phyloP scores from a whole-genome alignment of 495 filamentous ascomycete genomes.

The Podospora fimiseda region DNA sequence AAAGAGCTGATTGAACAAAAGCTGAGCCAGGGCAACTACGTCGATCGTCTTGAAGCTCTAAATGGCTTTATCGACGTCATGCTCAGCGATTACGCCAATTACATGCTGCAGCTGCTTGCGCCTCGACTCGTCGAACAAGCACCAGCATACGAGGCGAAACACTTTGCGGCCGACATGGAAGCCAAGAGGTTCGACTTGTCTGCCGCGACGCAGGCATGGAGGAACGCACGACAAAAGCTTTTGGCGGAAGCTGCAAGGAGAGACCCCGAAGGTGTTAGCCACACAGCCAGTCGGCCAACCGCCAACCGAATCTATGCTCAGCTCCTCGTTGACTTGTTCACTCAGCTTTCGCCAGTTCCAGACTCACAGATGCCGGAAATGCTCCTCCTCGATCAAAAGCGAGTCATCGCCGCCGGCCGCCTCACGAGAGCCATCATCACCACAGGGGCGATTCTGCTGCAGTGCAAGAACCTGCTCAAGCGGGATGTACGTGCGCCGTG shows the following conservation, averaged over 20 bases:
- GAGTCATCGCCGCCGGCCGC: slow-evolving; percentile 59
- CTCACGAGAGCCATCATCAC: slow-evolving; percentile 70
- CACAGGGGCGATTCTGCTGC: slow-evolving; percentile 73
- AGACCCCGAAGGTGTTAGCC: slow-evolving; percentile 61
- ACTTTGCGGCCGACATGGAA: slow-evolving; percentile 65
- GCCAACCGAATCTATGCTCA: slow-evolving; percentile 75
- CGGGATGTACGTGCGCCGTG: slow-evolving; percentile 85
- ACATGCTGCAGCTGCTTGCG: slow-evolving; percentile 73
- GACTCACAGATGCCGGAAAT: slow-evolving; percentile 72
- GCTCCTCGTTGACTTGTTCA: slow-evolving; percentile 55
- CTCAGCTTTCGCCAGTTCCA: slow-evolving; percentile 44
- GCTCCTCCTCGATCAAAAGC: slow-evolving; percentile 68
- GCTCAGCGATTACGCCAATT: slow-evolving; percentile 94
- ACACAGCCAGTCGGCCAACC: slow-evolving; percentile 47
- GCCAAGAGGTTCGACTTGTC: slow-evolving; percentile 51
- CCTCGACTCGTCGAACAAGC: slow-evolving; percentile 78
- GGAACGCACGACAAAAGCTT: slow-evolving; percentile 58
- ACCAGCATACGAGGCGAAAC: slow-evolving; percentile 69
- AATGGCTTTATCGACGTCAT: slow-evolving; percentile 84
- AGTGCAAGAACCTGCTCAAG: slow-evolving; percentile 92
- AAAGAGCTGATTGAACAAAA: slow-evolving; percentile 68
- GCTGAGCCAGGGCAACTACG: slow-evolving; percentile 64
- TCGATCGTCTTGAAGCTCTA: slow-evolving; percentile 74
- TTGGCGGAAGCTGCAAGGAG: slow-evolving; percentile 64
- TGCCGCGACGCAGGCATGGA: slow-evolving; percentile 67